Percentiles rank a stretch among this genome's conserved stretches.
These are phyloP conservation scores for Malassezia sp. DNA, from an alignment of 1,284 basidiomycete genomes.

Conservation along the genomic window DNA sequence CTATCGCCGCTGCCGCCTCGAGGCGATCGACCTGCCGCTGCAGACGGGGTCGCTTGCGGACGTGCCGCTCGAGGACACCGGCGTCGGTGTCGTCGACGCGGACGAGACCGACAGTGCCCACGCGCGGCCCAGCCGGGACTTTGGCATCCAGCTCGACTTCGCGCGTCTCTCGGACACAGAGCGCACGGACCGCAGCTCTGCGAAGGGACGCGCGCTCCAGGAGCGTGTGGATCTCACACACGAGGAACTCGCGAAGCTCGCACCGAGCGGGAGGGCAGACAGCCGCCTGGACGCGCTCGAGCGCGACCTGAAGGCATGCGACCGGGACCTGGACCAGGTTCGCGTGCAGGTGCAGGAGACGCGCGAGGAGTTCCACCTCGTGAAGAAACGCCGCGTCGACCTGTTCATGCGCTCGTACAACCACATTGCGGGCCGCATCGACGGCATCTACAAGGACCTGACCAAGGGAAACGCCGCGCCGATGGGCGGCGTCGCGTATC, in stretches of 20 bases:
- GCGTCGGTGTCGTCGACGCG: constrained; percentile 53
- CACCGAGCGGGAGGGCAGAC: constrained; percentile 91
- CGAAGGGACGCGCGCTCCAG: constrained; percentile 64
- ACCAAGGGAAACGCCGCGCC: constrained; percentile 86
- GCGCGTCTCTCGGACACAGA: constrained; percentile 66
- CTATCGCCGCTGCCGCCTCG: constrained; percentile 82
- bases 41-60: constrained; percentile 64
- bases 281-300: constrained; percentile 91
- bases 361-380: constrained; percentile 75
- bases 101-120: constrained; percentile 58
- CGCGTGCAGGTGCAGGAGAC: constrained; percentile 72
- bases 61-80: constrained; percentile 77
- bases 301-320: constrained; percentile 52
- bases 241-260: constrained; percentile 79
- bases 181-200: constrained; percentile 60
- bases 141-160: constrained; percentile 84
- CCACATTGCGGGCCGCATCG: constrained; percentile 87
- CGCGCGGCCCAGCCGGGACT: constrained; percentile 65
- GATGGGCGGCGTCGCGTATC: constrained; percentile 89
- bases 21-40: constrained; percentile 78
- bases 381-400: constrained; percentile 61
- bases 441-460: constrained; percentile 92
- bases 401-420: constrained; percentile 92
- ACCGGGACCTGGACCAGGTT: constrained; percentile 53
- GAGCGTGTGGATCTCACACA: constrained; percentile 30